Base-by-base conservation (phyloP, 495 filamentous ascomycete species). In the Haplographium delicatum region DNA sequence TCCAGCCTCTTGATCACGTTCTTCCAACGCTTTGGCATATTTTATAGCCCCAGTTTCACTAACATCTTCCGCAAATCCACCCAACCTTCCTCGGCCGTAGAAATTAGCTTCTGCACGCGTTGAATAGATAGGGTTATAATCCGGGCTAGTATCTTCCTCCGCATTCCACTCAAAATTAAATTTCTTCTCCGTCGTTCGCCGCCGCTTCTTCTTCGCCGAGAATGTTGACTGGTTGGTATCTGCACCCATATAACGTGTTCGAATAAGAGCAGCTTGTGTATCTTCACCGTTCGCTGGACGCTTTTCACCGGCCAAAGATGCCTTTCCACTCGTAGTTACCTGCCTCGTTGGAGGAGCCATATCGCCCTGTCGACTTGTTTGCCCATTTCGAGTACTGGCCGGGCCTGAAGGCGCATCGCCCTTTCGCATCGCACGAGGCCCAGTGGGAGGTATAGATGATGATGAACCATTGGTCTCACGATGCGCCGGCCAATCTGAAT, bases 141-240 rank as follows among this genome's bases (percentile, higher is more conserved):
- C 90, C 2, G 73, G 73, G 53, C 86, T 95, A 11, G 93, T 99
- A 65, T 99, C 93, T 59, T 99, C 93, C 59, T 96, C 90, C 2
- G 80, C 75, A 57, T 95, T 95, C 93, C 93, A 99, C 65, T 97
- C 93, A 57, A 99, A 97, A 62, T 96, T 98, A 75, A 98, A 98
- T 62, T 97, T 96, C 68, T 91, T 88, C 64, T 96, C 91, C 8
- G 89, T 90, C 1, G 91, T 95, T 54, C 94, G 77, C 65, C 85
- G 84, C 41, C 91, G 79, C 73, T 97, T 98, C 76, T 97, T 97
- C 75, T 95, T 94, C 7, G 89, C 89, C 0, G 89, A 94, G 62
- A 96, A 95, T 24, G 82, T 96, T 2, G 88, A 94, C 40, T 83
- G 83, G 52, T 88, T 88, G 53, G 86, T 80, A 41, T 95, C 88